phyloP scores from a whole-genome alignment of 805 yeast species.

The Pichia californica region DNA sequence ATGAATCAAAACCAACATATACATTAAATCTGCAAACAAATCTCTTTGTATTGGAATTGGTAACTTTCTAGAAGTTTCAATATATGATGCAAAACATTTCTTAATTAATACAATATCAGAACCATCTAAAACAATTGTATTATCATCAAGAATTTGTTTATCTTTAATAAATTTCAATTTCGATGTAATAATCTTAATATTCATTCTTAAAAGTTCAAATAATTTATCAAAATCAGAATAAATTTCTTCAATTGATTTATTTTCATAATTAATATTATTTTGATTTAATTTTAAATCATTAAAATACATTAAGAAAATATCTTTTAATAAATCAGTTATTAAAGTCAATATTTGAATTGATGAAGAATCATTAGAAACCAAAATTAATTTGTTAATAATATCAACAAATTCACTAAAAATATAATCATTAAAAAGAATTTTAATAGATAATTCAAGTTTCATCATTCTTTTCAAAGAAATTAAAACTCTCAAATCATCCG shows the following conservation, averaged over 20 bases:
- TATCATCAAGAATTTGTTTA: slow-evolving; percentile 27
- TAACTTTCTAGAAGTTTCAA: slow-evolving; percentile 57
- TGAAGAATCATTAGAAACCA: slow-evolving; percentile 39
- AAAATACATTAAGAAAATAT: slow-evolving; percentile 40
- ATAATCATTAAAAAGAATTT: slow-evolving; percentile 55
- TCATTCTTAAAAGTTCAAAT: slow-evolving; percentile 72
- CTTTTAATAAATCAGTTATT: slow-evolving; percentile 41
- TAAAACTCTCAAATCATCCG: slow-evolving; percentile 31
- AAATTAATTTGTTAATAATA: slow-evolving; percentile 62
- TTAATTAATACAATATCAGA: slow-evolving; percentile 39
- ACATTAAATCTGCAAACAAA: slow-evolving; percentile 62
- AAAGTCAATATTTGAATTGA: slow-evolving; percentile 33
- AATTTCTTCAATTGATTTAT: slow-evolving; percentile 34
- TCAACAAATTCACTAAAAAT: slow-evolving; percentile 73
- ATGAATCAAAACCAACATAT: slow-evolving; percentile 52
- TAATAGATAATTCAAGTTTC: slow-evolving; percentile 48
- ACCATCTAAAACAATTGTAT: slow-evolving; percentile 18
- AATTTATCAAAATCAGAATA: slow-evolving; percentile 64
- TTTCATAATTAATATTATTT: slow-evolving; percentile 14
- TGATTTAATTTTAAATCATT: slow-evolving; percentile 25
- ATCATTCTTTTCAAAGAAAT: slow-evolving; percentile 52
- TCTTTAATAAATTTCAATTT: slow-evolving; percentile 54
- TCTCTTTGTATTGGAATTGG: slow-evolving; percentile 68
- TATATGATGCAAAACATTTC: slow-evolving; percentile 44
- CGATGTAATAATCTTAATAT: slow-evolving; percentile 54